Conservation (phyloP, 768 basidiomycete genomes). For the Suillus placidus region DNA sequence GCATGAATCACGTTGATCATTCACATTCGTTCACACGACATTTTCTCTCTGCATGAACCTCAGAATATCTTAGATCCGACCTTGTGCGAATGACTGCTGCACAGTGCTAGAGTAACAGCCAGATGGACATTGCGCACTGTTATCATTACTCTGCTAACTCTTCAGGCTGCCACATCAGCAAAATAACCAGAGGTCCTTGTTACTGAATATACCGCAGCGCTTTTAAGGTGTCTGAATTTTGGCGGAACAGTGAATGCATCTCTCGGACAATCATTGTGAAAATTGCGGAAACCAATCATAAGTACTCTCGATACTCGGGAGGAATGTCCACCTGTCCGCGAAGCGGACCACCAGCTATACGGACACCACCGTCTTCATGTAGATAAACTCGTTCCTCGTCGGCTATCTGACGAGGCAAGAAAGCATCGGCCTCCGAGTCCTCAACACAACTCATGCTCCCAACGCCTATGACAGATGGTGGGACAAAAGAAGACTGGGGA, state of each 20-base stretch:
- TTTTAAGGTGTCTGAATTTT: neutral
- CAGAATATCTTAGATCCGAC: neutral
- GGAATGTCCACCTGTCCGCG: neutral
- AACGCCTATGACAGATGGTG: neutral
- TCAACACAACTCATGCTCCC: neutral
- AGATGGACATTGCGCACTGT: neutral
- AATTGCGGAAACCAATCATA: neutral
- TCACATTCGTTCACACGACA: too few species aligned
- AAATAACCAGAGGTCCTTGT: neutral
- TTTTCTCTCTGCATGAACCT: neutral
- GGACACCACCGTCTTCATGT: conserved; percentile 4
- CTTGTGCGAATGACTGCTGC: neutral
- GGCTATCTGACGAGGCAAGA: neutral
- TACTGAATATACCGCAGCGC: neutral
- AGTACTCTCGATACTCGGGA: conserved; percentile 7
- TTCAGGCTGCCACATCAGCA: neutral
- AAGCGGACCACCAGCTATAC: neutral
- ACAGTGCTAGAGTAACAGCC: neutral
- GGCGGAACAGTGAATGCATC: neutral
- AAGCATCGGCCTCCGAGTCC: neutral
- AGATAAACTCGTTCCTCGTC: conserved; percentile 1
- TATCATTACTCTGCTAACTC: neutral
- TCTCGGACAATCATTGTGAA: neutral
- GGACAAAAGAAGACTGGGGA: neutral
- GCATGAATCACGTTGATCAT: too few species aligned